A percentile compares a stretch with the other conserved stretches of the same genome.
Evolutionary conservation across 768 basidiomycete species (phyloP).

Genomic region (Trametes cingulata): DNA sequence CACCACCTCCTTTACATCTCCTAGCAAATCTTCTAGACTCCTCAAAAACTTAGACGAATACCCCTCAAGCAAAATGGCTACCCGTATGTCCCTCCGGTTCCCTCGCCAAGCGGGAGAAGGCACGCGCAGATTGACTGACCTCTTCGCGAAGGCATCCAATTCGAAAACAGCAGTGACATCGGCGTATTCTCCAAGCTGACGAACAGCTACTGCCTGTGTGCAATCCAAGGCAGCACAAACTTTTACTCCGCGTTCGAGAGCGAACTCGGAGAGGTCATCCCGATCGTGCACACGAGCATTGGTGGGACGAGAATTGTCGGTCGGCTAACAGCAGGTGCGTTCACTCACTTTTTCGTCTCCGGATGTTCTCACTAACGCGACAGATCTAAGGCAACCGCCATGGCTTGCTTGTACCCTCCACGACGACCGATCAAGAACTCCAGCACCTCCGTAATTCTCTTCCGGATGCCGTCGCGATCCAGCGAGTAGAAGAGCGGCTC

Average conservation of each 20-base stretch:
- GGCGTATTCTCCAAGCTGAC: slow-evolving; percentile 98
- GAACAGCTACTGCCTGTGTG: slow-evolving; percentile 95
- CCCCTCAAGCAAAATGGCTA: slow-evolving; percentile 51
- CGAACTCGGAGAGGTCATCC: slow-evolving; percentile 89
- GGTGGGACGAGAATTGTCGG: slow-evolving; percentile 94
- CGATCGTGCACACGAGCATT: slow-evolving; percentile 95
- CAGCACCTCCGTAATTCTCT: slow-evolving; percentile 96
- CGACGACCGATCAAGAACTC: slow-evolving; percentile 96
- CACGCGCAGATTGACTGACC: background rate
- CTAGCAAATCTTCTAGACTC: background rate
- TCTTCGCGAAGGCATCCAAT: slow-evolving; percentile 70
- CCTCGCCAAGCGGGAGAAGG: background rate
- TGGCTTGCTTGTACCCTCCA: slow-evolving; percentile 92
- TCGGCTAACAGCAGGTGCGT: slow-evolving; percentile 82
- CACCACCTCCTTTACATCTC: background rate
- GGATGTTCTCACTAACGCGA: background rate
- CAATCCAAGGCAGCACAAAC: slow-evolving; percentile 93
- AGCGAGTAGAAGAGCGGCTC: slow-evolving; percentile 94
- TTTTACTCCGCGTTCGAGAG: slow-evolving; percentile 98
- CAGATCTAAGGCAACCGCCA: slow-evolving; percentile 79
- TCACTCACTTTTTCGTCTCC: background rate
- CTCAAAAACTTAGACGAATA: background rate
- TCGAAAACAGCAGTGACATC: slow-evolving; percentile 92
- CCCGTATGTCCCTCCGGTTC: slow-evolving; percentile 48
- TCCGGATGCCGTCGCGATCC: slow-evolving; percentile 90